Evolutionary conservation across 495 filamentous ascomycete species (phyloP).

Genomic region (Neurospora sp.): DNA sequence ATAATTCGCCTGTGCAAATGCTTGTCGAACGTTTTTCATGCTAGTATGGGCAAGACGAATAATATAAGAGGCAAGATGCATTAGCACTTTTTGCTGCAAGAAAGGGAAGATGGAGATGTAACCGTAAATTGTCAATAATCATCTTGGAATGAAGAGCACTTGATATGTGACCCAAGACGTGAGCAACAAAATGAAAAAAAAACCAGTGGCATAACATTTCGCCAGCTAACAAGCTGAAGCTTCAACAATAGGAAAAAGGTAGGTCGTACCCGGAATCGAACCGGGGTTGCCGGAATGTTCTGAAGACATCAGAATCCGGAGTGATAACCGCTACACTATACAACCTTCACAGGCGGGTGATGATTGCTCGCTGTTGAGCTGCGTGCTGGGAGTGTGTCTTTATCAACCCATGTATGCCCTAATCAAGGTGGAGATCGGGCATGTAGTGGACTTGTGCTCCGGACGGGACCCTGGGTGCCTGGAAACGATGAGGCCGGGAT

Average conservation of each 20-base stretch:
- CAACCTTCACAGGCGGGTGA: not conserved
- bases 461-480: not conserved
- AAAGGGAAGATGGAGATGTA: not conserved
- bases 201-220: not conserved
- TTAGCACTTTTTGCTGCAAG: not conserved
- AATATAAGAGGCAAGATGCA: not conserved
- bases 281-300: slow-evolving; percentile 19
- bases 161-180: not conserved
- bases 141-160: not conserved
- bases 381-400: not conserved
- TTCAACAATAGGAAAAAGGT: not conserved
- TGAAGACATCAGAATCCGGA: not conserved
- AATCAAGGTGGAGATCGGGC: not conserved
- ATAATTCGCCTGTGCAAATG: not conserved
- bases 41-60: not conserved
- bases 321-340: not conserved
- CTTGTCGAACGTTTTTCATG: no score
- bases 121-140: not conserved
- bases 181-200: not conserved
- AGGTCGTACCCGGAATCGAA: slow-evolving; percentile 28
- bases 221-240: not conserved
- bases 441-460: not conserved
- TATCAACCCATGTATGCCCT: not conserved
- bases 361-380: not conserved
- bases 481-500: not conserved